phyloP scores from a whole-genome alignment of 345 rosid genomes.

The Eutrema heterophyllum region DNA sequence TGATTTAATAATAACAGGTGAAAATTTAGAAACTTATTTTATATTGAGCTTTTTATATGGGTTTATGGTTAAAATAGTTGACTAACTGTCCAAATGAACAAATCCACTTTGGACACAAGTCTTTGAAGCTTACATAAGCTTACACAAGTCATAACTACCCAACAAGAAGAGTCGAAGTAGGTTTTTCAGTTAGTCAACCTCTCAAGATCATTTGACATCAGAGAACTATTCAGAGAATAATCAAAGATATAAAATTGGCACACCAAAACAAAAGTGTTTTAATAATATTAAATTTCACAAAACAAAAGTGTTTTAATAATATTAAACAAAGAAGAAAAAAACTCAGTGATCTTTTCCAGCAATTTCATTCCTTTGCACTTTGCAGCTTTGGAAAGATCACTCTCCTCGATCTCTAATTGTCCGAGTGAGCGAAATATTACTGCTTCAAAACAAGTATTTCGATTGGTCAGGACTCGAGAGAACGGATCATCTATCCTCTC shows the following conservation, averaged over 20 bases:
- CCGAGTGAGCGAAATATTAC: not conserved
- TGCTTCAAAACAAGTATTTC: not conserved
- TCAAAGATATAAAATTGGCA: slow-evolving; percentile 1
- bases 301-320: not conserved
- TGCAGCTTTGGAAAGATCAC: slow-evolving; percentile 1
- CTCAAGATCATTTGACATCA: slow-evolving; percentile 29
- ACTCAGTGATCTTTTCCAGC: not conserved
- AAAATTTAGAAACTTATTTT: not conserved
- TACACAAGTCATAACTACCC: slow-evolving; percentile 33
- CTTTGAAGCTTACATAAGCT: slow-evolving; percentile 25
- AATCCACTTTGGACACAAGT: slow-evolving; percentile 34
- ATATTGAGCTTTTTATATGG: not conserved
- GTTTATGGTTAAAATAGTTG: slow-evolving; percentile 25
- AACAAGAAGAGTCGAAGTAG: slow-evolving; percentile 22
- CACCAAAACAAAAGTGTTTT: not conserved
- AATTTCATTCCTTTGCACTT: not conserved
- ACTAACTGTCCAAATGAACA: slow-evolving; percentile 24
- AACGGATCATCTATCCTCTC: not conserved
- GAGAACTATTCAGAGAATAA: not conserved
- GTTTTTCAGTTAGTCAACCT: slow-evolving; percentile 37
- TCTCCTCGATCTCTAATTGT: not conserved
- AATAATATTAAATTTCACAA: not conserved
- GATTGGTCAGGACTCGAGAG: not conserved
- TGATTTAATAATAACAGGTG: not conserved
- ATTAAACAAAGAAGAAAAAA: not conserved